Conservation (phyloP, 345 rosid species). For the Turritis glabra region DNA sequence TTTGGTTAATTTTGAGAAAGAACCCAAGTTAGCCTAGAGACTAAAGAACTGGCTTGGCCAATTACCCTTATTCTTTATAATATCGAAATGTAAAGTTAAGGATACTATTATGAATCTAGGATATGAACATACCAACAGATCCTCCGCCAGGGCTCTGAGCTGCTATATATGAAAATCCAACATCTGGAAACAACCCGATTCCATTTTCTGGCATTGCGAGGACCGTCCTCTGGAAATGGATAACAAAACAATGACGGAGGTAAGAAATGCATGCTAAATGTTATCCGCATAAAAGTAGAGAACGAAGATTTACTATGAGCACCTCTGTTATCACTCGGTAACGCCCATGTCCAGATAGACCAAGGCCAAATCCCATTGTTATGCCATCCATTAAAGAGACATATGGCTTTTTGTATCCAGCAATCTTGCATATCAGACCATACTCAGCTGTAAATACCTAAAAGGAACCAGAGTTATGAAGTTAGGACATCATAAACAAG, state of each 20-base stretch:
- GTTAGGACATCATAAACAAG: slow-evolving; percentile 12
- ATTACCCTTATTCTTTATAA: background rate
- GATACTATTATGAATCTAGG: background rate
- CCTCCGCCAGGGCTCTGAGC: slow-evolving; percentile 93
- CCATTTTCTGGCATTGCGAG: slow-evolving; percentile 99
- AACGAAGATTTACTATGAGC: background rate
- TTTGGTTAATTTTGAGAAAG: slow-evolving; percentile 6
- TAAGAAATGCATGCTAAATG: background rate
- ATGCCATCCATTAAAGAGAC: slow-evolving; percentile 91
- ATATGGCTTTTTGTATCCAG: slow-evolving; percentile 84
- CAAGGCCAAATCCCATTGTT: slow-evolving; percentile 95
- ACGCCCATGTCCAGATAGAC: slow-evolving; percentile 93
- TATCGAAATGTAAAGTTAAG: background rate
- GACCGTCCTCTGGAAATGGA: slow-evolving; percentile 48
- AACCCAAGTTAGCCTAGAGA: background rate
- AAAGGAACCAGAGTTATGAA: slow-evolving; percentile 12
- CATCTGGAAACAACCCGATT: slow-evolving; percentile 97
- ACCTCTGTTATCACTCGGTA: slow-evolving; percentile 92
- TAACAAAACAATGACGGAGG: background rate
- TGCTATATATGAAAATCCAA: slow-evolving; percentile 89
- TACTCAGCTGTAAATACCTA: slow-evolving; percentile 92
- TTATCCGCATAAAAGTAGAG: background rate
- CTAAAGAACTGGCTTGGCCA: background rate
- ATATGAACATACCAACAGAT: slow-evolving; percentile 65
- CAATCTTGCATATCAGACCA: slow-evolving; percentile 81